These are phyloP conservation scores for Saccharum officinarum DNA, from an alignment of 176 grass and related monocot species.

Conservation along the genomic window DNA sequence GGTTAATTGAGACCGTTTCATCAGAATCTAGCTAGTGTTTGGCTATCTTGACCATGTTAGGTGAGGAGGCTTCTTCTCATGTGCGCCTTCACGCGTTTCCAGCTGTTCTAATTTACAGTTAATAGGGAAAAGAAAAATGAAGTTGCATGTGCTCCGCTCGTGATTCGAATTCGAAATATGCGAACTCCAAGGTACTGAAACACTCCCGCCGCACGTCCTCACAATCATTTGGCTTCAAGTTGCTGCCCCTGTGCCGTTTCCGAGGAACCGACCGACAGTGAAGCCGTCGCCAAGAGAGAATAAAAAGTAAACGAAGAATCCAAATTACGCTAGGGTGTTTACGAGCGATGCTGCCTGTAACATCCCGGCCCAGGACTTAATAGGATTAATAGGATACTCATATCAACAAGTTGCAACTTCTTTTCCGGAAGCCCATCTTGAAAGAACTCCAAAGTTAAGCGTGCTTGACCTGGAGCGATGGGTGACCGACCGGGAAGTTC, in stretches of 20 bases:
- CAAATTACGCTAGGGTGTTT: background rate
- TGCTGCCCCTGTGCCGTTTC: background rate
- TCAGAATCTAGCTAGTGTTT: slow-evolving; percentile 27
- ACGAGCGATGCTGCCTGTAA: background rate
- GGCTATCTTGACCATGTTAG: slow-evolving; percentile 7
- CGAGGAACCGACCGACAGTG: background rate
- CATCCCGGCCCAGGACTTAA: too few species aligned
- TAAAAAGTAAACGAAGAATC: background rate
- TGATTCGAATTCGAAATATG: slow-evolving; percentile 26
- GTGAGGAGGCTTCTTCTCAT: background rate
- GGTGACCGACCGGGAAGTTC: too few species aligned
- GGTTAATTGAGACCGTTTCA: background rate
- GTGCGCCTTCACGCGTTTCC: slow-evolving; percentile 2
- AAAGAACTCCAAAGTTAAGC: too few species aligned
- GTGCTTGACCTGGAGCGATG: too few species aligned
- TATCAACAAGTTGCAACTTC: too few species aligned
- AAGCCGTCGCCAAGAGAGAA: background rate
- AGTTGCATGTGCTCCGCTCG: slow-evolving; percentile 3
- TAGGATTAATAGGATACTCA: too few species aligned
- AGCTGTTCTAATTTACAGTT: background rate
- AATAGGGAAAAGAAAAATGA: too few species aligned
- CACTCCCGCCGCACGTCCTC: background rate
- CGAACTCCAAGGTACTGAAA: background rate
- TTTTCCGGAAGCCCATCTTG: too few species aligned
- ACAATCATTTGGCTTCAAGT: slow-evolving; percentile 25